Conservation (phyloP, 2,329 filamentous ascomycete genomes). For the Hymenoscyphus fraxineus region DNA sequence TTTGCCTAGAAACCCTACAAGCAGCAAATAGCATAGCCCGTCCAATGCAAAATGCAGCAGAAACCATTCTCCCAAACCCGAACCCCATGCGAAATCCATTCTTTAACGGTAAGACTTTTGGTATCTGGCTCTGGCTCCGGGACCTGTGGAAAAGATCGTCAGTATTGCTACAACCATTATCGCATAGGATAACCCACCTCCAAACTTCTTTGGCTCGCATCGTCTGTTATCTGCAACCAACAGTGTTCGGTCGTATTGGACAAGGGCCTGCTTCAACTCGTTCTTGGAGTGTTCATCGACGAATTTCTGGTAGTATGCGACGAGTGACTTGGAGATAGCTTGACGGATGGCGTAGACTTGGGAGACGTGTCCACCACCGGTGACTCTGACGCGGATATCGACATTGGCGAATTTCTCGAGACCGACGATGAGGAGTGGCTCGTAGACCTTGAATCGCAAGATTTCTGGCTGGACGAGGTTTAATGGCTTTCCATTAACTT, state of each 20-base stretch:
- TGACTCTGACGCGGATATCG: slow-evolving; percentile 95
- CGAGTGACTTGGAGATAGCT: slow-evolving; percentile 95
- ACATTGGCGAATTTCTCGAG: slow-evolving; percentile 96
- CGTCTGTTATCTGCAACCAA: slow-evolving; percentile 99
- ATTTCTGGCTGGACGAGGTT: slow-evolving; percentile 92
- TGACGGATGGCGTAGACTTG: slow-evolving; percentile 98
- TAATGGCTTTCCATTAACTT: slow-evolving; percentile 97
- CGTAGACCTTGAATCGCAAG: slow-evolving; percentile 99
- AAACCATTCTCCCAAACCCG: slow-evolving; percentile 32
- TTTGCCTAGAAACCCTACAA: slow-evolving; percentile 35
- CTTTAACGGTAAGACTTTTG: slow-evolving; percentile 99
- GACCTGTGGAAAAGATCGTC: slow-evolving; percentile 60
- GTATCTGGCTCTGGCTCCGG: slow-evolving; percentile 92
- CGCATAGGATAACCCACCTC: slow-evolving; percentile 36
- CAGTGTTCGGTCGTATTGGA: slow-evolving; percentile 93
- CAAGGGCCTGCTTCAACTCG: slow-evolving; percentile 94
- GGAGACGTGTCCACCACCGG: slow-evolving; percentile 95
- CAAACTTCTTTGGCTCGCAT: slow-evolving; percentile 96
- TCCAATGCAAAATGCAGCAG: slow-evolving; percentile 36
- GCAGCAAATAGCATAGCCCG: slow-evolving; percentile 33
- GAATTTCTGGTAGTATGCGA: slow-evolving; percentile 99
- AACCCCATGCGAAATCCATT: slow-evolving; percentile 27
- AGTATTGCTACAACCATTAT: not conserved
- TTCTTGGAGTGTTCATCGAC: slow-evolving; percentile 99
- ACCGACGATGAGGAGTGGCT: slow-evolving; percentile 94